Percentiles rank a stretch among this genome's conserved stretches.
Evolutionary conservation across 345 rosid genomes (phyloP).

Genomic region (Pelargonium nanum): DNA sequence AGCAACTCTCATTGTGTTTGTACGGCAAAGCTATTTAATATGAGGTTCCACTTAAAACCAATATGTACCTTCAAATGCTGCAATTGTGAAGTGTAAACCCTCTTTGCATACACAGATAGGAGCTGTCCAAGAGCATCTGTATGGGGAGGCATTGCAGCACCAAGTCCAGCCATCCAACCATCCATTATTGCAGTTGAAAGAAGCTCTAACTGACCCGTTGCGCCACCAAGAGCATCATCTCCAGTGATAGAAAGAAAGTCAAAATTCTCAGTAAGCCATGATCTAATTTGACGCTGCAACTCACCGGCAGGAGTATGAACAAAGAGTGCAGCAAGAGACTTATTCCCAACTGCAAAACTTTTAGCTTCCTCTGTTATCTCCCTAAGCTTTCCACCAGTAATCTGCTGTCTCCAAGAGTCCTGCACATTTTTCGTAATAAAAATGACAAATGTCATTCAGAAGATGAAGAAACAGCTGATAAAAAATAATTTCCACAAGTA

Average conservation of each 20-base stretch:
- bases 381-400: constrained; percentile 92
- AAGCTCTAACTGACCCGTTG: constrained; percentile 87
- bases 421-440: constrained; percentile 15
- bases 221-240: constrained; percentile 72
- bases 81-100: constrained; percentile 83
- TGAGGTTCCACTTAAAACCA: background rate
- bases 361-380: constrained; percentile 98
- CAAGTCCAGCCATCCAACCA: constrained; percentile 99
- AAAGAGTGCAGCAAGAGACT: constrained; percentile 86
- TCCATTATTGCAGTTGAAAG: constrained; percentile 98
- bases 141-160: constrained; percentile 79
- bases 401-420: constrained; percentile 93
- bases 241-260: constrained; percentile 86
- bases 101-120: constrained; percentile 79
- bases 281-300: constrained; percentile 90
- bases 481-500: background rate
- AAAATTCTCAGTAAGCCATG: constrained; percentile 91
- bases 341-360: constrained; percentile 82
- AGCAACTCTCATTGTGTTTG: background rate
- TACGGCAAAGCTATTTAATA: background rate
- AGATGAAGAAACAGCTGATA: background rate
- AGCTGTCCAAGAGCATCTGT: constrained; percentile 98
- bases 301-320: constrained; percentile 99
- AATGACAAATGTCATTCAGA: background rate
- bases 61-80: constrained; percentile 83